Evolutionary conservation across 495 filamentous ascomycete species (phyloP).

Genomic region (Hypoxylon cercidicola): DNA sequence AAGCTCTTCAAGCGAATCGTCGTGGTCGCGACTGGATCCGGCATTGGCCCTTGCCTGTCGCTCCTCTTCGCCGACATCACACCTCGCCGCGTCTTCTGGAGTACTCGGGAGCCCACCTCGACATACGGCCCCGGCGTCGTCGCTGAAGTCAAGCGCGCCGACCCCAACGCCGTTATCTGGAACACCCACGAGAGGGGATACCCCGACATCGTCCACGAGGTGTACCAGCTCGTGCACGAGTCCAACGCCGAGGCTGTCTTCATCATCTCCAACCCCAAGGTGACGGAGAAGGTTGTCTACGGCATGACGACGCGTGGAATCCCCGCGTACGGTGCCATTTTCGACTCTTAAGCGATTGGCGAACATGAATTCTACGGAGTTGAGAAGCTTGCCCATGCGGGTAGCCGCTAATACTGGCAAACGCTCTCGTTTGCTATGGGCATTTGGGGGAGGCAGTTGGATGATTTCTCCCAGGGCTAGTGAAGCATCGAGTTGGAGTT

Average conservation of each 20-base stretch:
- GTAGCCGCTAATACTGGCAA: slow-evolving; percentile 20
- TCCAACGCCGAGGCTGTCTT: slow-evolving; percentile 70
- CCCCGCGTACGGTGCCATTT: slow-evolving; percentile 81
- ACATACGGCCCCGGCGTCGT: slow-evolving; percentile 60
- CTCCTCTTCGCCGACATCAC: slow-evolving; percentile 56
- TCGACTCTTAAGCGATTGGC: slow-evolving; percentile 68
- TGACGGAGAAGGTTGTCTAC: slow-evolving; percentile 78
- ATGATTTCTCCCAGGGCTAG: neutral
- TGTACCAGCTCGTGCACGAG: slow-evolving; percentile 56
- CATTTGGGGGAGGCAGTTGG: neutral
- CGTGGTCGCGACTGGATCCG: slow-evolving; percentile 84
- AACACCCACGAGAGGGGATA: slow-evolving; percentile 57
- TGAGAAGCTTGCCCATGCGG: neutral
- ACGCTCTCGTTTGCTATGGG: slow-evolving; percentile 2
- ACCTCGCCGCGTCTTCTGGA: slow-evolving; percentile 62
- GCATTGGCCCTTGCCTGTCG: slow-evolving; percentile 75
- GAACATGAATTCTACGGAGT: slow-evolving; percentile 2
- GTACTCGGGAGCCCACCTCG: slow-evolving; percentile 52
- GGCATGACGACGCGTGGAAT: slow-evolving; percentile 75
- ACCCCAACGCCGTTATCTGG: slow-evolving; percentile 61
- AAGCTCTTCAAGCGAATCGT: slow-evolving; percentile 74
- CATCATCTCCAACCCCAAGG: slow-evolving; percentile 77
- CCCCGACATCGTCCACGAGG: slow-evolving; percentile 65
- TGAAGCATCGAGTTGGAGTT: slow-evolving; percentile 23
- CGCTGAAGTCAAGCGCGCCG: slow-evolving; percentile 53